A percentile compares a stretch with the other conserved stretches of the same genome.
phyloP scores from a whole-genome alignment of 257 asterid genomes.

The Vinca minor region DNA sequence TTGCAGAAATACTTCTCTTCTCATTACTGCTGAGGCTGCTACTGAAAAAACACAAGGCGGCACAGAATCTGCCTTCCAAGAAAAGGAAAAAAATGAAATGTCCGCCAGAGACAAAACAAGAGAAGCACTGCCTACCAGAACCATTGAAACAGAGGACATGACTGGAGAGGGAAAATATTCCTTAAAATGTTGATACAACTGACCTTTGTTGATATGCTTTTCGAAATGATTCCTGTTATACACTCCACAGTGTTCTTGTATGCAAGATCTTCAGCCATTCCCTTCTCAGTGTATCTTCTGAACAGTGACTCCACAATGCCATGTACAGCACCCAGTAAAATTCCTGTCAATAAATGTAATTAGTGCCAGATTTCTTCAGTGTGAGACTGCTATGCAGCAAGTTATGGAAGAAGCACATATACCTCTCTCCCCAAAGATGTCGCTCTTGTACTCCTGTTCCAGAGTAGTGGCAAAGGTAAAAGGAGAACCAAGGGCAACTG shows the following conservation, averaged over 20 bases:
- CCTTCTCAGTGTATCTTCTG: constrained; percentile 88
- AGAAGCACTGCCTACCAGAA: background rate
- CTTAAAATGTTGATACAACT: constrained; percentile 1
- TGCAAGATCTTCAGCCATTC: constrained; percentile 87
- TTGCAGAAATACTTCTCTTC: background rate
- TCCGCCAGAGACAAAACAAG: background rate
- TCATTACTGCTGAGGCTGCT: background rate
- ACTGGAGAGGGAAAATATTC: background rate
- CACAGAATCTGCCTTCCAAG: background rate
- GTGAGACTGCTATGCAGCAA: background rate
- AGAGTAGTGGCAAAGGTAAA: constrained; percentile 87
- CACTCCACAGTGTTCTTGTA: constrained; percentile 91
- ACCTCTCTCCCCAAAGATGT: constrained; percentile 96
- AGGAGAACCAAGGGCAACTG: constrained; percentile 95
- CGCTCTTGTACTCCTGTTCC: constrained; percentile 88
- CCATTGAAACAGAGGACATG: background rate
- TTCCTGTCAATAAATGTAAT: constrained; percentile 38
- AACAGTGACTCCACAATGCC: constrained; percentile 87
- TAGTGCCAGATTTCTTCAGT: constrained; percentile 7
- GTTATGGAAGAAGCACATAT: constrained; percentile 10
- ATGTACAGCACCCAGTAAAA: constrained; percentile 95
- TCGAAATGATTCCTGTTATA: constrained; percentile 77
- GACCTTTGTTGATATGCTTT: constrained; percentile 87
- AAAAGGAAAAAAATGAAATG: background rate
- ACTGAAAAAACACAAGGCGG: background rate